Evolutionary conservation across 2,329 filamentous ascomycete species (phyloP), one percentile per base, ranked within the genome.

Genomic region (Helicocarpus griseus): DNA sequence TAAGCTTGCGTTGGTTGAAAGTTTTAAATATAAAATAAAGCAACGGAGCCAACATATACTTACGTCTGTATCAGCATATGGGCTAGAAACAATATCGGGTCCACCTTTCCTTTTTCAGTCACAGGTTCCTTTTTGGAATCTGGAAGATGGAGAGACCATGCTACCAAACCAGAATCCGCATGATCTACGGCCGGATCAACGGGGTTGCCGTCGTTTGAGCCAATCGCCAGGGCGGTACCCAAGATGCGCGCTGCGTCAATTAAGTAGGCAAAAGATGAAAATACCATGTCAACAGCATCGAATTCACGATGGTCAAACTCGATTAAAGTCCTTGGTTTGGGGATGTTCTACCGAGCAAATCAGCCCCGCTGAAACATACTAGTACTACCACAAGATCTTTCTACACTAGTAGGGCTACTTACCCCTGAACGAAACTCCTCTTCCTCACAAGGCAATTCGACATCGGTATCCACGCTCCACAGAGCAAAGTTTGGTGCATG

Each of bases 1-100:
- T 7, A 11, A n/a, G 3, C 19, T 39, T 21, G 13, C 36, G 22
- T 22, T 38, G 13, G 17, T 26, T 43, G 8, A 9, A 11, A 24
- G 4, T 9, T 41, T 41, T 41, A 14, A 22, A 22, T 14, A 14
- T 24, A 7, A 2, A 28, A 28, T 36, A 48, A 21, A 8, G 11
- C 6, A 29, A n/a, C 22, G n/a, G 9, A 24, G 5, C n/a, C 40
- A 43, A 28, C 24, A 49, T 40, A 2, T 22, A 41, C 61, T 56
- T 60, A 67, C 64, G 61, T 61, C 38, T 77, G 69, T 39, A 77
- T 76, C 58, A 93, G 85, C 77, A 91, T 85, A 57, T 89, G 82
- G 0, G 87, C 89, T 65, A 93, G 87, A 68, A 94, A 94, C 65
- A 94, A 82, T 76, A 94, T 85, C 67, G 66, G 64, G 52, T 68